Conservation (phyloP, 148 eudicot species). For the Cornus controversa region DNA sequence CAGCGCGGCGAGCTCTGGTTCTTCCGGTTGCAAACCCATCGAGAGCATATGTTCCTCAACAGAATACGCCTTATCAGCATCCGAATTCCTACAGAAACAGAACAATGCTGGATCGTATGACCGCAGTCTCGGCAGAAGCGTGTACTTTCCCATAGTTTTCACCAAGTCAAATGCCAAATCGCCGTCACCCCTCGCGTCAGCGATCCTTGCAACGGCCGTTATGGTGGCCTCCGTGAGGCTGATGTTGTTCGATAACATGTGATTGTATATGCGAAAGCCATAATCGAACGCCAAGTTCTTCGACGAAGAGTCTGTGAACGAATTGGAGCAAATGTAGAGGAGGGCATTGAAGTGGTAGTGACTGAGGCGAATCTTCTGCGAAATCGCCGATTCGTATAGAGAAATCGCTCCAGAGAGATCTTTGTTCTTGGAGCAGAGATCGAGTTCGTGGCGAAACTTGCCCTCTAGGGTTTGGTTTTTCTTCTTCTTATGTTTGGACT, state of each 20-base stretch:
- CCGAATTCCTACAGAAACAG: slow-evolving; percentile 45
- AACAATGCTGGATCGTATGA: slow-evolving; percentile 70
- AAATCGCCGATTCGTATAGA: slow-evolving; percentile 51
- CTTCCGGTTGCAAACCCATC: slow-evolving; percentile 55
- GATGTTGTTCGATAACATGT: slow-evolving; percentile 46
- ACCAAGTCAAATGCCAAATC: slow-evolving; percentile 62
- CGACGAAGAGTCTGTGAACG: slow-evolving; percentile 23
- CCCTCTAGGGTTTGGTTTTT: slow-evolving; percentile 49
- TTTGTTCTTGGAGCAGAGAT: slow-evolving; percentile 47
- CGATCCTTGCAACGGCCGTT: slow-evolving; percentile 67
- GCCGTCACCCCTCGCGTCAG: slow-evolving; percentile 61
- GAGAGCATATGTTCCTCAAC: slow-evolving; percentile 65
- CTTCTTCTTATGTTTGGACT: slow-evolving; percentile 22
- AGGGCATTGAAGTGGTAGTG: slow-evolving; percentile 56
- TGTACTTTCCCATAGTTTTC: slow-evolving; percentile 34
- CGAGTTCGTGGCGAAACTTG: slow-evolving; percentile 49
- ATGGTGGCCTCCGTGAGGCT: slow-evolving; percentile 77
- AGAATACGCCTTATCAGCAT: slow-evolving; percentile 63
- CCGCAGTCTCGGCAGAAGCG: slow-evolving; percentile 56
- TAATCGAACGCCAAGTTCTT: slow-evolving; percentile 33
- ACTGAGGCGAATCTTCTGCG: slow-evolving; percentile 37
- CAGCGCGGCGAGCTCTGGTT: slow-evolving; percentile 57
- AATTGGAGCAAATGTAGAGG: slow-evolving; percentile 53
- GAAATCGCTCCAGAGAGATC: slow-evolving; percentile 43
- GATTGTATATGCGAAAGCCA: slow-evolving; percentile 46